These are phyloP conservation scores for Leccinum truebloodii DNA, from an alignment of 768 basidiomycete genomes.

Conservation along the genomic window DNA sequence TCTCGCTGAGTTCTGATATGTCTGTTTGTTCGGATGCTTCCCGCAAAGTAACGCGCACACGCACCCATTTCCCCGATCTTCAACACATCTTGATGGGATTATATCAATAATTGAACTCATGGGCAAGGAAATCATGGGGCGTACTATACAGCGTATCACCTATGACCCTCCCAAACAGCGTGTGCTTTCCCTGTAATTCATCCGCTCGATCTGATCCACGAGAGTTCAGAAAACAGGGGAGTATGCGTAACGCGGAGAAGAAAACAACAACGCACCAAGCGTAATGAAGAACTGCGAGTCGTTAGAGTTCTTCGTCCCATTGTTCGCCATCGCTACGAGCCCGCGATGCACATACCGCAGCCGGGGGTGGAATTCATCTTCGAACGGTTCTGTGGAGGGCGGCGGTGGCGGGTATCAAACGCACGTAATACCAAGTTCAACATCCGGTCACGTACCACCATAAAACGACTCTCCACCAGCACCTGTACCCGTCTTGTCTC, in stretches of 20 bases:
- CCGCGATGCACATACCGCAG: slow-evolving; percentile 89
- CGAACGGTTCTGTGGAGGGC: slow-evolving; percentile 69
- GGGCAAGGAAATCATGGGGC: slow-evolving; percentile 26
- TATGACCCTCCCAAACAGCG: slow-evolving; percentile 86
- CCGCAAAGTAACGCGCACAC: slow-evolving; percentile 19
- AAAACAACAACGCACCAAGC: slow-evolving; percentile 53
- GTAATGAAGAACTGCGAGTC: slow-evolving; percentile 97
- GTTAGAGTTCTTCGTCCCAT: slow-evolving; percentile 83
- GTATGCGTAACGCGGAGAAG: background rate
- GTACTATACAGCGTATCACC: slow-evolving; percentile 90
- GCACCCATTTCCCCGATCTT: slow-evolving; percentile 90
- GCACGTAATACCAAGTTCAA: background rate
- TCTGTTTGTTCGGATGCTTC: background rate
- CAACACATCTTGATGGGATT: slow-evolving; percentile 63
- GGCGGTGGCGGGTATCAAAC: background rate
- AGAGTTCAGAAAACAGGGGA: background rate
- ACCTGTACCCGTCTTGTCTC: slow-evolving; percentile 90
- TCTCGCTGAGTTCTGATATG: slow-evolving; percentile 62
- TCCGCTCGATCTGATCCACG: slow-evolving; percentile 73
- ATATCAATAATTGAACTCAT: background rate
- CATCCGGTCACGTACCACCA: slow-evolving; percentile 57
- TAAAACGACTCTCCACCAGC: slow-evolving; percentile 94
- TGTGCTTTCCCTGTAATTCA: slow-evolving; percentile 92
- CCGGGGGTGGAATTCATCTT: slow-evolving; percentile 93
- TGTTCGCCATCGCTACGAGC: slow-evolving; percentile 92